Percentiles rank a stretch among this genome's conserved stretches.
Evolutionary conservation across 2,329 filamentous ascomycete species (phyloP).

Genomic region (Lachnellula arida): DNA sequence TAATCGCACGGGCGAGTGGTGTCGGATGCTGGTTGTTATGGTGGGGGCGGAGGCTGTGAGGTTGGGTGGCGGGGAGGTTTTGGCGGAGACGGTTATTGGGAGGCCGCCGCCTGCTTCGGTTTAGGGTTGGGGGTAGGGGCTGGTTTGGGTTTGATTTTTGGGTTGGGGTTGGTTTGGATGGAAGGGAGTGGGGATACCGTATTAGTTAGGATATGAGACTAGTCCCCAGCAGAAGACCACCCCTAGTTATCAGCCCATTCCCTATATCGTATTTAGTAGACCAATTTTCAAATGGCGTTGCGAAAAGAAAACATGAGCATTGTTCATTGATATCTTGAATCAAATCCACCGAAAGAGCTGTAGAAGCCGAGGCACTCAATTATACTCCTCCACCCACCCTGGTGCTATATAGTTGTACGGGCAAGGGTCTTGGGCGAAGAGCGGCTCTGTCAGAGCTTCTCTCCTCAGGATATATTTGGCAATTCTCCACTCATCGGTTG

Average conservation of each 20-base stretch:
- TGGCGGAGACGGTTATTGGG: constrained; percentile 31
- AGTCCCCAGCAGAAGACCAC: too few species aligned
- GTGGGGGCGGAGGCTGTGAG: constrained; percentile 38
- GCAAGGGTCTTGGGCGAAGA: neutral
- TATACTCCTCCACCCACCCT: neutral
- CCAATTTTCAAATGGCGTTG: too few species aligned
- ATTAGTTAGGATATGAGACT: neutral
- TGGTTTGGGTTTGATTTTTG: neutral
- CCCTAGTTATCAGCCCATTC: too few species aligned
- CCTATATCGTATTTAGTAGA: too few species aligned
- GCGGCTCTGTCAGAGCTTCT: neutral
- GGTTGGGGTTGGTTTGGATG: neutral
- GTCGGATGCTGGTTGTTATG: constrained; percentile 38
- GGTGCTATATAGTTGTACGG: neutral
- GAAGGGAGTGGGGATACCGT: neutral
- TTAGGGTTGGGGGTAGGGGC: too few species aligned
- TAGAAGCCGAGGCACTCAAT: neutral
- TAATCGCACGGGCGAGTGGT: constrained; percentile 36
- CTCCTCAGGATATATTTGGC: constrained; percentile 1
- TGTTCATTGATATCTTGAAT: neutral
- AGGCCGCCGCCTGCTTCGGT: neutral
- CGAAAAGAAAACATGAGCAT: too few species aligned
- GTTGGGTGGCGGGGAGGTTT: constrained; percentile 33
- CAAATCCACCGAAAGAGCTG: neutral
- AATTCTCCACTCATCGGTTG: constrained; percentile 1